Evolutionary conservation across 257 asterid species (phyloP).

Genomic region (Osmanthus fragrans): DNA sequence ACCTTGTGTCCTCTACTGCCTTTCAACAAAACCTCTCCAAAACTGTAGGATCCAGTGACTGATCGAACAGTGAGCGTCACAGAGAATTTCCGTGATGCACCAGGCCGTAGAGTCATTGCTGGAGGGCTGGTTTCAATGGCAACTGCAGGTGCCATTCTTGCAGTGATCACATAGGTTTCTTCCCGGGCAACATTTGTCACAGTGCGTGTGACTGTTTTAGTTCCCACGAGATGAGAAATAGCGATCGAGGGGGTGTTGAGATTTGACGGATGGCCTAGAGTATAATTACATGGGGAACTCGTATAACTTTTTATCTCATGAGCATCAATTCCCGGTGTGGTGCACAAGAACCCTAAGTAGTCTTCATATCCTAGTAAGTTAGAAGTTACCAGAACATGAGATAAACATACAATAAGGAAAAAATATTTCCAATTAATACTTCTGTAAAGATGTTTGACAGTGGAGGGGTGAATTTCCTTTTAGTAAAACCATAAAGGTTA

Average conservation of each 20-base stretch:
- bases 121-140: conserved; percentile 53
- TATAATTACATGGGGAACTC: conserved; percentile 83
- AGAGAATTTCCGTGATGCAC: conserved; percentile 49
- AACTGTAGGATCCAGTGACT: conserved; percentile 41
- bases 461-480: not conserved
- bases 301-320: conserved; percentile 70
- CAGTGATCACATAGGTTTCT: conserved; percentile 82
- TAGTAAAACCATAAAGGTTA: not conserved
- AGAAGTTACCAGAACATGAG: conserved; percentile 12
- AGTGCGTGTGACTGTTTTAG: conserved; percentile 70
- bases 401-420: not conserved
- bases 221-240: conserved; percentile 87
- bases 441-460: not conserved
- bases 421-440: not conserved
- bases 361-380: conserved; percentile 68
- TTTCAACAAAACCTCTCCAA: conserved; percentile 51
- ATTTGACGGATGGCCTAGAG: conserved; percentile 82
- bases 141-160: conserved; percentile 49
- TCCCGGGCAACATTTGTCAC: conserved; percentile 86
- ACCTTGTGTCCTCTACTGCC: conserved; percentile 51
- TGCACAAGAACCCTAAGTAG: conserved; percentile 93
- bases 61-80: conserved; percentile 48
- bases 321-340: conserved; percentile 74
- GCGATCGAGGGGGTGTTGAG: conserved; percentile 84
- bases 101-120: conserved; percentile 84